These are phyloP conservation scores for Letharia lupina DNA, from an alignment of 495 filamentous ascomycete genomes.

Conservation along the genomic window DNA sequence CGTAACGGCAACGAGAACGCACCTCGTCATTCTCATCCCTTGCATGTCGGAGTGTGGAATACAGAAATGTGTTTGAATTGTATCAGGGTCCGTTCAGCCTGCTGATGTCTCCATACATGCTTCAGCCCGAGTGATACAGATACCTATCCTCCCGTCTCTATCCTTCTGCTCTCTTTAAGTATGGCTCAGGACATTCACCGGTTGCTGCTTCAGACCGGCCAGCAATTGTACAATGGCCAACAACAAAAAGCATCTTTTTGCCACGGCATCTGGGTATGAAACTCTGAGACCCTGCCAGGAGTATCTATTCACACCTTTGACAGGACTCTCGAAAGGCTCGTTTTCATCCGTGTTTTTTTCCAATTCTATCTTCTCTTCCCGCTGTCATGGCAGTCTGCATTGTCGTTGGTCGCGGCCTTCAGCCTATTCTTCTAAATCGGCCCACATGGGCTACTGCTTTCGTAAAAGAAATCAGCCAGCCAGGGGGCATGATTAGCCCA, in stretches of 20 bases:
- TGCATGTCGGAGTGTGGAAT: neutral
- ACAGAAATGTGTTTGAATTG: too few species aligned
- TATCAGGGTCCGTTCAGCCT: neutral
- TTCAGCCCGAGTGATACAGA: neutral
- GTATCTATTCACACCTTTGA: neutral
- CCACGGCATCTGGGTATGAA: neutral
- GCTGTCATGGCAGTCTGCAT: constrained; percentile 36
- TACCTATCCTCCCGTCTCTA: neutral
- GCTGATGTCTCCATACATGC: neutral
- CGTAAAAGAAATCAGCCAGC: constrained; percentile 35
- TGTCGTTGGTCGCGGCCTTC: constrained; percentile 32
- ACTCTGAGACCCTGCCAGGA: neutral
- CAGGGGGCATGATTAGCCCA: constrained; percentile 26
- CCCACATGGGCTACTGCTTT: constrained; percentile 47
- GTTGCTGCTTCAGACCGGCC: neutral
- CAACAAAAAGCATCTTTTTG: neutral
- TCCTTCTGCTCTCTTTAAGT: neutral
- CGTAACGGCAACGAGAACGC: too few species aligned
- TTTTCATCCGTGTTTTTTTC: neutral
- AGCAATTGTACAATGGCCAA: neutral
- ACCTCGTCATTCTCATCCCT: neutral
- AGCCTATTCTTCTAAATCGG: constrained; percentile 24
- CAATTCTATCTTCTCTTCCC: constrained; percentile 27
- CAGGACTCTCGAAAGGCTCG: constrained; percentile 1
- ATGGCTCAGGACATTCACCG: neutral